phyloP scores from a whole-genome alignment of 257 asterid species.

The Paraleonurus japonicus region DNA sequence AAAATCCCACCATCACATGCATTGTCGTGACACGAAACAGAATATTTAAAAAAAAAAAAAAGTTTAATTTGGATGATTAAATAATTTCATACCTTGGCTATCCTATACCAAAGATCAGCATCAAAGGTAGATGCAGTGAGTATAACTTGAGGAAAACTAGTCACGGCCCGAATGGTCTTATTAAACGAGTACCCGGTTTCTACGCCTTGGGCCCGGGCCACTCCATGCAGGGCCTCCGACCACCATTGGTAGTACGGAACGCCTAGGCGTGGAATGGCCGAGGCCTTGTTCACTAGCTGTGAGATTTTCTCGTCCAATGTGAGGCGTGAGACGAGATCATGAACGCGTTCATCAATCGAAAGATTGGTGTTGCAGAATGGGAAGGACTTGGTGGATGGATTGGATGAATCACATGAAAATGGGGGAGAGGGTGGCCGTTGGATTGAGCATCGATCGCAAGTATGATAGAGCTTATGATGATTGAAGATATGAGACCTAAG shows the following conservation, averaged over 20 bases:
- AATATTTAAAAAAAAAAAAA: neutral
- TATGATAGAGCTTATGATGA: neutral
- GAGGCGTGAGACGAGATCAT: conserved; percentile 41
- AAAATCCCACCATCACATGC: conserved; percentile 12
- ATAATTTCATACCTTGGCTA: conserved; percentile 45
- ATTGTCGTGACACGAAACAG: conserved; percentile 13
- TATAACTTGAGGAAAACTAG: conserved; percentile 75
- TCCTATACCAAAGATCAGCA: conserved; percentile 61
- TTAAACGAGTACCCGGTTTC: conserved; percentile 42
- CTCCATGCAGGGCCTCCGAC: conserved; percentile 63
- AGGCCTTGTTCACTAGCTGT: conserved; percentile 49
- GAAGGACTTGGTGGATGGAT: conserved; percentile 28
- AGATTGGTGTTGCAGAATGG: conserved; percentile 33
- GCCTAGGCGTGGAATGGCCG: conserved; percentile 46
- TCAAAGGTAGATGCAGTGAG: conserved; percentile 81
- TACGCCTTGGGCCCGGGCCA: conserved; percentile 37
- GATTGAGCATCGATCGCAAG: conserved; percentile 11
- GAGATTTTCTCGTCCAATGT: conserved; percentile 50
- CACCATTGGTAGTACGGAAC: conserved; percentile 57
- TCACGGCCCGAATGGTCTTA: conserved; percentile 41
- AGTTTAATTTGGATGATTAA: no score
- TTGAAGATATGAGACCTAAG: conserved; percentile 12
- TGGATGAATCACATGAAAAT: conserved; percentile 37
- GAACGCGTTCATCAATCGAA: conserved; percentile 33
- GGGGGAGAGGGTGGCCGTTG: conserved; percentile 36